Percentiles rank a stretch among this genome's conserved stretches.
Conservation (phyloP, 257 asterid species). For the Osmanthus fragrans region DNA sequence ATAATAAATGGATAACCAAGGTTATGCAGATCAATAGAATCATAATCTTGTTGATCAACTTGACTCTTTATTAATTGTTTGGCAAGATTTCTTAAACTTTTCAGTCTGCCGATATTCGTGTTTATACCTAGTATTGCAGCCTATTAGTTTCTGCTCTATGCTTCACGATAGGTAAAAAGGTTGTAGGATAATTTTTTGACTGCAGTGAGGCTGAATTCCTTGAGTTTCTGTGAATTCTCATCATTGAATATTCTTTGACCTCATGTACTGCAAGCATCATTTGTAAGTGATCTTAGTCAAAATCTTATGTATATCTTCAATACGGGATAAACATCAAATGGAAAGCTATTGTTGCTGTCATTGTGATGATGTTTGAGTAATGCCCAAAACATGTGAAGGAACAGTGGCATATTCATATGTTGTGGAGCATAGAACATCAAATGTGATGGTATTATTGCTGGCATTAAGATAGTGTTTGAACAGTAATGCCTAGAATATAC, state of each 20-base stretch:
- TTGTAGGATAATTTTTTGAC: neutral
- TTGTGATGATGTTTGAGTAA: neutral
- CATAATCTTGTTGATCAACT: constrained; percentile 1
- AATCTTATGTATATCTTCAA: neutral
- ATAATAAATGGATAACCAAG: neutral
- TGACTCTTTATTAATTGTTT: neutral
- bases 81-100: neutral
- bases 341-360: neutral
- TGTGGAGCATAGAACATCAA: constrained; percentile 2
- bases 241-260: neutral
- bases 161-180: neutral
- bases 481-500: neutral
- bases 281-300: neutral
- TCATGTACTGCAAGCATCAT: neutral
- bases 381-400: neutral
- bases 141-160: neutral
- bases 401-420: neutral
- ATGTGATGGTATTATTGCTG: neutral
- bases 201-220: neutral
- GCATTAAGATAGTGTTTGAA: neutral
- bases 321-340: neutral
- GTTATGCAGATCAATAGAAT: constrained; percentile 12
- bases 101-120: neutral
- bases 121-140: neutral
- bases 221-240: neutral